Evolutionary conservation across 75 land plant genomes (phyloP), one percentile per base, ranked within the genome.

Genomic region (Pinus tabuliformis): DNA sequence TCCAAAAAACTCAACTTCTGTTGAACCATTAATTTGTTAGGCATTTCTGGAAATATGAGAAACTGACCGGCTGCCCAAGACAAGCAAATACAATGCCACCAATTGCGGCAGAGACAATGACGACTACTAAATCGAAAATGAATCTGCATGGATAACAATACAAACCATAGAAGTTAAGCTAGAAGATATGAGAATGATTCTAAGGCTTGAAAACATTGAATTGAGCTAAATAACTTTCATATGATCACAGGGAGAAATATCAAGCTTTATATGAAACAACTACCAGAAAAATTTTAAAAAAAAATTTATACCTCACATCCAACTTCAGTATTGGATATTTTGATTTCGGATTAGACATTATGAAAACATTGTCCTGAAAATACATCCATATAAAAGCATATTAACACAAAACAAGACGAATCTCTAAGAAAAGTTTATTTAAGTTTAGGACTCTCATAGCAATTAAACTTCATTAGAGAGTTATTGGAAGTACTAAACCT

Each of bases 41-140:
- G 33, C 7, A 18, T 8, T 20, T 9, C 21, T 68, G 54, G 24
- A 49, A 49, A 49, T 11, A 49, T 49, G 57, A 22, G 62, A 74
- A 17, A 82, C 91, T 20, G 12, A 96, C 99, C 88, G 99, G 99
- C 76, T 97, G 99, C 72, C 99, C 99, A 70, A 92, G 86, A 85
- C 94, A 97, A 49, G 99, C 98, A 86, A 97, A 97, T 21, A 88
- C 88, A 77, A 97, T 95, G 56, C 99, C 99, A 59, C 99, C 99
- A 83, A 95, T 91, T 73, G 99, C 87, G 73, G 99, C 99, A 68
- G 96, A 97, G 24, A 97, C 99, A 83, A 97, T 95, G 9, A 95
- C 99, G 58, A 97, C 92, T 11, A 97, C 98, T 75, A 97, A 78
- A 84, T 97, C 99, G 11, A 98, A 95, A 78, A 97, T 97, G 78